Conservation (phyloP, 352 stramenopile species). For the Globisporangium nagaii region DNA sequence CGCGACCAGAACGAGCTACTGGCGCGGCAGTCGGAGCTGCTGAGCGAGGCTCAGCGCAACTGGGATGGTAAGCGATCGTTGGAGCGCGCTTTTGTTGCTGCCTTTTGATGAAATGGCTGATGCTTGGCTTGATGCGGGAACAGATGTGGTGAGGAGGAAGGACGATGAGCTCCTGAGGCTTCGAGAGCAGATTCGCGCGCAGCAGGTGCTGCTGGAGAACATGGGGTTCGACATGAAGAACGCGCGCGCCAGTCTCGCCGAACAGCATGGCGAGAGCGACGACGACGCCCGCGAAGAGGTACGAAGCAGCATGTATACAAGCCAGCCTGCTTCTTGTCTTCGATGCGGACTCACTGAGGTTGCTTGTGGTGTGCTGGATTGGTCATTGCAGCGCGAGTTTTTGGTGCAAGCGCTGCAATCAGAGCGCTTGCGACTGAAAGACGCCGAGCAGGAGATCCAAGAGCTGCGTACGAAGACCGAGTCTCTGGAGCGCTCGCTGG, state of each 20-base stretch:
- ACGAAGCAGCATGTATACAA: too few relatives aligned
- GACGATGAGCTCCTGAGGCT: slow-evolving; percentile 33
- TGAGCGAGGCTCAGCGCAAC: not conserved
- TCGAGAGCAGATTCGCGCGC: slow-evolving; percentile 48
- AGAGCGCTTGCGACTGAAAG: slow-evolving; percentile 8
- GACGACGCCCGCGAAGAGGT: slow-evolving; percentile 35
- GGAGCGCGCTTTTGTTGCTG: not conserved
- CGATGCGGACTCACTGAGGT: not conserved
- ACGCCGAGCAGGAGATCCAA: slow-evolving; percentile 6
- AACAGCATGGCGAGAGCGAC: slow-evolving; percentile 1
- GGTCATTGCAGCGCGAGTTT: slow-evolving; percentile 12
- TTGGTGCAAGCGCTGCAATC: slow-evolving; percentile 11
- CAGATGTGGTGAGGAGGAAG: slow-evolving; percentile 35
- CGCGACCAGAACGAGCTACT: not conserved
- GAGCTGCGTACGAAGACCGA: slow-evolving; percentile 5
- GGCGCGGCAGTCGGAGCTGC: not conserved
- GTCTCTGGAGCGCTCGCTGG: slow-evolving; percentile 4
- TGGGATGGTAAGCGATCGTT: not conserved
- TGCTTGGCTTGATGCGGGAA: not conserved
- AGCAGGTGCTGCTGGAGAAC: slow-evolving; percentile 57
- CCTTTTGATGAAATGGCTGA: not conserved
- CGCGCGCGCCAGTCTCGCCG: not conserved
- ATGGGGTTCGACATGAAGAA: slow-evolving; percentile 37
- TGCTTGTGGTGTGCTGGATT: not conserved
- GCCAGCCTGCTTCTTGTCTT: too few relatives aligned